Conservation (phyloP, 2,329 filamentous ascomycete genomes). For the Phaeosphaeriaceae sp. region DNA sequence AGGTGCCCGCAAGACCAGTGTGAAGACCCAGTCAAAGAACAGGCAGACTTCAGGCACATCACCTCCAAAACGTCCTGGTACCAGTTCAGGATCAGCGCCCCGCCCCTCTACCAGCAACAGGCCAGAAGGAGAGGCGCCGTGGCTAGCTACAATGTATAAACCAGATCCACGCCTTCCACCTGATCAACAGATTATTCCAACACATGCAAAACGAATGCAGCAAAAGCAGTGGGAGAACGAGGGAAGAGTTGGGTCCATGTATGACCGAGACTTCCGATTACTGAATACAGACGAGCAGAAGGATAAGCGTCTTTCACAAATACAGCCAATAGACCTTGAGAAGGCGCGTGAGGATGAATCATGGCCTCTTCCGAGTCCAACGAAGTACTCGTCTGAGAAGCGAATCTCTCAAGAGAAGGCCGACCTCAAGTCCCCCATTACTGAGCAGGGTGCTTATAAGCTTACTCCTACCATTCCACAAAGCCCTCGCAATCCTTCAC, state of each 20-base stretch:
- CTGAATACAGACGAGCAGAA: conserved; percentile 68
- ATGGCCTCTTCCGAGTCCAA: conserved; percentile 46
- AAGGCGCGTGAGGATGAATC: conserved; percentile 33
- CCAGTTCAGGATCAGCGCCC: conserved; percentile 62
- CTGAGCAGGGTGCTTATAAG: conserved; percentile 55
- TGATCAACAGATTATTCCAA: conserved; percentile 93
- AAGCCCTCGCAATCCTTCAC: conserved; percentile 37
- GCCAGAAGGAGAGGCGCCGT: conserved; percentile 93
- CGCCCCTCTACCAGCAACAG: conserved; percentile 69
- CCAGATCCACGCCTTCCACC: conserved; percentile 92
- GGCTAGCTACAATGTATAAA: conserved; percentile 93
- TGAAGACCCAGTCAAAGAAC: conserved; percentile 44
- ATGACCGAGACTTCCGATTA: conserved; percentile 86
- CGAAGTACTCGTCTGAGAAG: conserved; percentile 20
- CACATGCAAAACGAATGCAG: conserved; percentile 86
- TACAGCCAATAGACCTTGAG: conserved; percentile 36
- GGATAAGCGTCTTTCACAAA: conserved; percentile 41
- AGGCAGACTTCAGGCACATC: conserved; percentile 37
- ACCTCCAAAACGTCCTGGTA: conserved; percentile 64
- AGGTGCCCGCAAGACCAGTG: conserved; percentile 41
- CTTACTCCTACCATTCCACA: conserved; percentile 55
- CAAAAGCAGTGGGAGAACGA: conserved; percentile 96
- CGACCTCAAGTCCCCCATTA: conserved; percentile 35
- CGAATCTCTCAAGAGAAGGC: conserved; percentile 27
- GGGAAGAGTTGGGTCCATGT: conserved; percentile 82